Base-by-base conservation (phyloP, 441 rosid genomes). In the Theobroma grandiflorum region DNA sequence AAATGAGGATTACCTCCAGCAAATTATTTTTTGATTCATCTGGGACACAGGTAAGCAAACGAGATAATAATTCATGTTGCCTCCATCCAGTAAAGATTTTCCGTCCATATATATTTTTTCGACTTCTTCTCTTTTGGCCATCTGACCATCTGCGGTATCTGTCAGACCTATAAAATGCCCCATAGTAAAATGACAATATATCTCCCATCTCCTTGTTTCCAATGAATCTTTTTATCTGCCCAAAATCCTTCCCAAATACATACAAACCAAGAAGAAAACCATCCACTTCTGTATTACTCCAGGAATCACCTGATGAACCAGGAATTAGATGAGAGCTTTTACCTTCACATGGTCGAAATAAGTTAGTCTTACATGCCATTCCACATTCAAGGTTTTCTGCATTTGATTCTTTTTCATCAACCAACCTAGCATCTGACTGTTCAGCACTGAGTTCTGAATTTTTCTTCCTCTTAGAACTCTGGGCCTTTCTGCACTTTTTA, bases 21-120 rank as follows among this genome's bases (percentile, higher is more conserved):
- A 82, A 86, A 80, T 78, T 67, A 61, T 71, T 86, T 26, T 87
- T 89, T 55, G 78, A 75, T 70, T 86, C 84, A 75, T 83, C 89
- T 0, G 87, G 82, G 22, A 90, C 78, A 79, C 75, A 86, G 43
- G 89, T 81, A 80, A 84, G 88, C 87, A 94, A 80, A 75, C 95
- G 93, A 33, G 94, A 85, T 61, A 90, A 75, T 73, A 94, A 80
- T 85, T 88, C 88, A 12, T 89, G 89, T 61, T 87, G 95, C 82
- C 94, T 93, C 98, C 96, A 90, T 66, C 92, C 95, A 26, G 90
- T 78, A 79, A 92, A 91, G 61, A 91, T 86, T 83, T 88, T 94
- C 74, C 80, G 82, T 45, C 95, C 97, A 62, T 62, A 80, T 49
- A 87, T 82, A 55, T 88, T 89, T 77, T 85, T 91, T 57, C 88